Conservation (phyloP, 1,284 basidiomycete genomes). For the Austroboletus niveus region DNA sequence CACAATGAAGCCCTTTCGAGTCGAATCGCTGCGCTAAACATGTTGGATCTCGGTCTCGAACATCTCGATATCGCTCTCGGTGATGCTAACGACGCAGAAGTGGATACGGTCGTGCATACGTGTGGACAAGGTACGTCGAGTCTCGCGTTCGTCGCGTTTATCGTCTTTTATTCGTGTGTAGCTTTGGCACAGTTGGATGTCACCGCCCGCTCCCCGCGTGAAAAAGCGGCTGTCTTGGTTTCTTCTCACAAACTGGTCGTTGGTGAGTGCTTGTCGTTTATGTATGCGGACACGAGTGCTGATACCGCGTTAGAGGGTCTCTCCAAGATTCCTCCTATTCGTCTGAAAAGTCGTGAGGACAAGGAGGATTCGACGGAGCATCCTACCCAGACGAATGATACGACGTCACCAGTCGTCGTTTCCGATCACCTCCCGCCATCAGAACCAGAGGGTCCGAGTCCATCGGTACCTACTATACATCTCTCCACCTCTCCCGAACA, state of each 20-base stretch:
- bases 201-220: constrained; percentile 63
- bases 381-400: constrained; percentile 22
- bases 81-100: constrained; percentile 46
- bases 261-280: constrained; percentile 39
- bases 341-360: constrained; percentile 62
- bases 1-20: constrained; percentile 88
- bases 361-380: constrained; percentile 36
- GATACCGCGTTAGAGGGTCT: constrained; percentile 55
- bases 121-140: constrained; percentile 73
- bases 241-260: constrained; percentile 82
- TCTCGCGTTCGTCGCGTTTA: not conserved
- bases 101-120: constrained; percentile 60
- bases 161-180: constrained; percentile 26
- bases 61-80: constrained; percentile 80
- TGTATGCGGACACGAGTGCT: not conserved
- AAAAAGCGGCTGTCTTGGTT: constrained; percentile 81
- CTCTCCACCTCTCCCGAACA: constrained; percentile 11
- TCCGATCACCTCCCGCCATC: not conserved
- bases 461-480: not conserved
- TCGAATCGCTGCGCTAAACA: constrained; percentile 56
- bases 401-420: not conserved
- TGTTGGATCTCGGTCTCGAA: constrained; percentile 48
- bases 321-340: constrained; percentile 62
- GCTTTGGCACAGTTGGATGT: constrained; percentile 71
- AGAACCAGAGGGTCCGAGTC: not conserved